These are phyloP conservation scores for Agaricus subrufescens DNA, from an alignment of 768 basidiomycete genomes.

Conservation along the genomic window DNA sequence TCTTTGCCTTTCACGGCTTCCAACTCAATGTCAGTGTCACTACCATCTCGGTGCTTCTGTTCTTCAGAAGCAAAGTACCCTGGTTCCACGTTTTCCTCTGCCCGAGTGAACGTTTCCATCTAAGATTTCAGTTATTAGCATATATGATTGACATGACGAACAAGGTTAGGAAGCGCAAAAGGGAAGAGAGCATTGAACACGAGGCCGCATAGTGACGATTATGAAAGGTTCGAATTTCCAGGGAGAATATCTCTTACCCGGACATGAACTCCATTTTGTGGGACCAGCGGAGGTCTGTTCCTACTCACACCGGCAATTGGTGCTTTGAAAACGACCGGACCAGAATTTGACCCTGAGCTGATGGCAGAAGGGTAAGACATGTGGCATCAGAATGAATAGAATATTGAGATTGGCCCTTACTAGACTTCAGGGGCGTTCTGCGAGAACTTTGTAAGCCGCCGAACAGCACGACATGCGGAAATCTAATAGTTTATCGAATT, in stretches of 20 bases:
- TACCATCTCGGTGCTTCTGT: too few relatives aligned
- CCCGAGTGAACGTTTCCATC: slow-evolving; percentile 47
- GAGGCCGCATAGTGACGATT: neutral
- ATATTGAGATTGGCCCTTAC: slow-evolving; percentile 23
- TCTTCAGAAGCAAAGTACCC: slow-evolving; percentile 16
- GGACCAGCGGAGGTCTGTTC: slow-evolving; percentile 9
- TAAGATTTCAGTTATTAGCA: slow-evolving; percentile 13
- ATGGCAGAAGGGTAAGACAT: too few relatives aligned
- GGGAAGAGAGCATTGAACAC: neutral
- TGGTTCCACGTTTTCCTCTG: slow-evolving; percentile 22
- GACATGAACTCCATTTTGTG: slow-evolving; percentile 36
- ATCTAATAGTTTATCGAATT: slow-evolving; percentile 30
- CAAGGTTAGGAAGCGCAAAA: too few relatives aligned
- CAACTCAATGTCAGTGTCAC: too few relatives aligned
- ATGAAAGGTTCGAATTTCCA: neutral
- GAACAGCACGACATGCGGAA: slow-evolving; percentile 55
- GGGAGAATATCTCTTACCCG: slow-evolving; percentile 26
- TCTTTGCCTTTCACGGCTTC: too few relatives aligned
- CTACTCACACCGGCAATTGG: neutral
- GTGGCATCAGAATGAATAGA: neutral
- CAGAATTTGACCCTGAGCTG: slow-evolving; percentile 1
- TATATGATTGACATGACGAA: neutral
- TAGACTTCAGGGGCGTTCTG: slow-evolving; percentile 38
- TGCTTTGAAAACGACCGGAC: neutral
- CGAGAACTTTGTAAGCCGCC: slow-evolving; percentile 51